Percentiles rank a stretch among this genome's conserved stretches.
phyloP scores from a whole-genome alignment of 73 alveolate species.

The Halteria grandinella region DNA sequence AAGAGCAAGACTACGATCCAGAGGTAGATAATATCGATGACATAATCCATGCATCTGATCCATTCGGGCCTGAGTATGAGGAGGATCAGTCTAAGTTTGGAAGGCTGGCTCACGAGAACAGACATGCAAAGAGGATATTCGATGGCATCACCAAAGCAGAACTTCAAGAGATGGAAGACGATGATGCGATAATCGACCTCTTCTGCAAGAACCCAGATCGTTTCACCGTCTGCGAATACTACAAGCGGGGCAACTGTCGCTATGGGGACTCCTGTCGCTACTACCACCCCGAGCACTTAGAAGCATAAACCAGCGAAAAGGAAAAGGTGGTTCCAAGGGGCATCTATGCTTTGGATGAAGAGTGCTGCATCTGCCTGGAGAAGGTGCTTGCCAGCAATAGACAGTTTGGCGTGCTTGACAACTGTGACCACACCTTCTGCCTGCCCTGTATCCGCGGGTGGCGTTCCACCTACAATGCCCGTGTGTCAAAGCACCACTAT shows the following conservation, averaged over 20 bases:
- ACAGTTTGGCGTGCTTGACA: slow-evolving; percentile 72
- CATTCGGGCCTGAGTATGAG: not conserved
- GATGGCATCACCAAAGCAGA: not conserved
- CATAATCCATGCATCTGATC: slow-evolving; percentile 43
- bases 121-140: not conserved
- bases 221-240: slow-evolving; percentile 59
- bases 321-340: not conserved
- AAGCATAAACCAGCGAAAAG: not conserved
- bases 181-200: slow-evolving; percentile 51
- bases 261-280: slow-evolving; percentile 65
- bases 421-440: slow-evolving; percentile 78
- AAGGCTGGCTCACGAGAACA: not conserved
- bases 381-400: slow-evolving; percentile 54
- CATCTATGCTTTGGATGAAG: slow-evolving; percentile 24
- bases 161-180: slow-evolving; percentile 19
- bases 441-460: slow-evolving; percentile 76
- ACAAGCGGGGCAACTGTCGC: slow-evolving; percentile 71
- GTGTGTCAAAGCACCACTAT: slow-evolving; percentile 49
- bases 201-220: slow-evolving; percentile 27
- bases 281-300: slow-evolving; percentile 47
- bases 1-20: not conserved
- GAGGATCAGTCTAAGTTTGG: not conserved
- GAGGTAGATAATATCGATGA: slow-evolving; percentile 1
- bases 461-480: slow-evolving; percentile 63
- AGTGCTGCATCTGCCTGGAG: slow-evolving; percentile 76